Evolutionary conservation across 2,329 filamentous ascomycete species (phyloP), one percentile per base, ranked within the genome.

Genomic region (Aspergillus brunneoviolaceus): DNA sequence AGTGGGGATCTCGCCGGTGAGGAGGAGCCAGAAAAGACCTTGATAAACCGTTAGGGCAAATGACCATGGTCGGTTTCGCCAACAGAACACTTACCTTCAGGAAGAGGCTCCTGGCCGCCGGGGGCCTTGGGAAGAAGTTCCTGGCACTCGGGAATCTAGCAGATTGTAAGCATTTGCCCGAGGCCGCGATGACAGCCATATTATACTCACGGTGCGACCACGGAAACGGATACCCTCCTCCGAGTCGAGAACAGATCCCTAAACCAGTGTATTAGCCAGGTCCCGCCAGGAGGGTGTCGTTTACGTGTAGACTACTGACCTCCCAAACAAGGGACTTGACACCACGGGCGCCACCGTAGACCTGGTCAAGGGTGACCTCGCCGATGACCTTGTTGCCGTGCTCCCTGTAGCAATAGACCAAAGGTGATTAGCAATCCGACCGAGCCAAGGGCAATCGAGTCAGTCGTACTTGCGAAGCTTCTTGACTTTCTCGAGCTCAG

Each of bases 171-270:
- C 58, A 61, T 65, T 61, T 61, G 54, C 54, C 35, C 51, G 25
- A 31, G 49, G 53, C 19, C 27, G 12, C n/a, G 10, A 19, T 29
- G 45, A 52, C n/a, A 29, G 16, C 48, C 14, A 51, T 4, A 23
- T 58, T 21, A 25, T 39, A 72, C 82, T 70, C 78, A 86, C 84
- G 69, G 95, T 99, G 87, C 94, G 95, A 84, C 95, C 95, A 78
- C 95, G 90, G 89, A 99, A 99, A 73, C 95, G 91, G 81, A 99
- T 99, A 83, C 95, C 95, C 87, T 99, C 95, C 85, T 98, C 92
- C 60, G 94, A 87, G 82, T 99, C 95, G 74, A 99, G 90, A 72
- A 99, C 95, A 74, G 95, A 99, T 73, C 94, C 88, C 82, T 84
- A 67, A 25, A 59, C 21, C 49, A 35, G 57, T 60, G 29, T 54